Evolutionary conservation across 2,329 filamentous ascomycete genomes (phyloP), one percentile per base, ranked within the genome.

Genomic region (Thelonectria rubi): DNA sequence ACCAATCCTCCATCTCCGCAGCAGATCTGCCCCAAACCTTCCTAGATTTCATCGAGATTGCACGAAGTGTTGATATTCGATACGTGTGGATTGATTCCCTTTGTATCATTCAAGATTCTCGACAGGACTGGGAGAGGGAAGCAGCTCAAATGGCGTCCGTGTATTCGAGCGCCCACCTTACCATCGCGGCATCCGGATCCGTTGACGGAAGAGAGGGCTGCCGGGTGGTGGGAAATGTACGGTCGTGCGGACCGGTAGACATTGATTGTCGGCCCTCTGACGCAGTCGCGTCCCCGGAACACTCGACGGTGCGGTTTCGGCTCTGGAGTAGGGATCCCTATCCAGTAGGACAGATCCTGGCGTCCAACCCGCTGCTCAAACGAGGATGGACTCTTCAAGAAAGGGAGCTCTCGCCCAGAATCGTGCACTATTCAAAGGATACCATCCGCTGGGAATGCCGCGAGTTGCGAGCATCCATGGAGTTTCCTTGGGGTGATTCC

Each of bases 401-500:
- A 48, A 20, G 58, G 11, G 53, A 55, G n/a, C 46, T 60, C 2
- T 34, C 58, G 2, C 53, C 47, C 7, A 51, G 58, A 11, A 15
- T 50, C 1, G 30, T 60, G 15, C 58, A 60, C 40, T 60, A 60
- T 5, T 55, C 51, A 2, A 51, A 45, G 17, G 51, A 52, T 12
- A 55, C 53, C n/a, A 60, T 60, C n/a, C 52, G 53, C 12, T 60
- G 58, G 58, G 58, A 60, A 39, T 60, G 58, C 12, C 18, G 26
- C 12, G 30, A 50, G 14, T 24, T 55, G 18, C 32, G 46, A 39
- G 39, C 46, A 2, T 48, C 42, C 26, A 34, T 55, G 8, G 58
- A 60, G 30, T 57, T 57, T 12, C 54, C 54, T 24, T 57, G 54
- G 54, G 46, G 46, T 6, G 58, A 55, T 30, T 3, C 9, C 4